Base-by-base conservation (phyloP, 805 yeast genomes). In the Clavispora fructus region DNA sequence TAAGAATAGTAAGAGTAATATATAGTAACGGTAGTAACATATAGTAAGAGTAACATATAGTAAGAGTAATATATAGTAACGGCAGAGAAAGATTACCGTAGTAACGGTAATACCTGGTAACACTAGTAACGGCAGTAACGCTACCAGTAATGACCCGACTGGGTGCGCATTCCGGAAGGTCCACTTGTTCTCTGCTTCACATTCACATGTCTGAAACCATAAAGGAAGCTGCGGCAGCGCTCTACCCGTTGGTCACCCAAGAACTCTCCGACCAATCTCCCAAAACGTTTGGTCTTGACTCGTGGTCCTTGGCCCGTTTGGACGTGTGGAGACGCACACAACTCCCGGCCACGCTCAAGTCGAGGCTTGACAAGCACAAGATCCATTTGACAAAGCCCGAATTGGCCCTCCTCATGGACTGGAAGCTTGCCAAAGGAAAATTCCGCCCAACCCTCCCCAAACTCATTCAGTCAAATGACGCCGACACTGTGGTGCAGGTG, bases 401-500 rank as follows among this genome's bases (percentile, higher is more conserved):
- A 50, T 63, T 75, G 54, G 57, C 52, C 4, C 56, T 65, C 25
- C 51, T 75, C 35, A 65, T 75, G 74, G 78, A 74, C 46, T 75
- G 79, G 80, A 75, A 75, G 42, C 63, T 75, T 39, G 60, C 62
- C n/a, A 58, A 55, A 40, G 65, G 65, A 1, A 74, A 71, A 43
- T 75, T 70, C 49, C 58, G 80, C 23, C 77, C 79, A 3, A 64
- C 67, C 1, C 60, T 75, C 10, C 70, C 69, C 16, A 73, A 71
- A 42, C 56, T 74, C 29, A 71, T 75, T 27, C 56, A 53, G 37
- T 64, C 73, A 11, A 75, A 75, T 50, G 62, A 57, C 7, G 57
- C 48, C 0, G 54, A 56, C 1, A 42, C 39, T 8, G 75, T 74
- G n/a, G 52, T 57, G 40, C 45, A 46, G 5, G 51, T 55, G 13